Evolutionary conservation across 2,329 filamentous ascomycete genomes (phyloP), one percentile per base, ranked within the genome.

Genomic region (Neobulgaria alba): DNA sequence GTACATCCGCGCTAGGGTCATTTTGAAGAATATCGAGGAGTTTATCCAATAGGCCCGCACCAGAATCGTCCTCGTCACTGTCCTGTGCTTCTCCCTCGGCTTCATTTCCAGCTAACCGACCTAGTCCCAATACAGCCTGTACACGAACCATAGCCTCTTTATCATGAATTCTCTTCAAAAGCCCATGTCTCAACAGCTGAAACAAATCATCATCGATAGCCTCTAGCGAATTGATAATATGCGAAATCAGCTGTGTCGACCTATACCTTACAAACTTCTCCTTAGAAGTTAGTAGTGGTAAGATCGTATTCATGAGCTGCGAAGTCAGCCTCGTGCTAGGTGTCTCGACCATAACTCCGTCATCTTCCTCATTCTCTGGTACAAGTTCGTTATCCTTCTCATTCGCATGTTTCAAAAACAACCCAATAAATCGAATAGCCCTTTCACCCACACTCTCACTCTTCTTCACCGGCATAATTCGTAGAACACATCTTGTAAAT

Each of bases 211-310:
- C 88, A 55, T 96, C 92, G 53, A 96, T 86, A 2, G 86, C 82
- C 47, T 94, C 86, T 18, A 98, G 72, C 10, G 84, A 92, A 64
- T 95, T 95, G 64, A 98, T 82, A 48, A 95, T 80, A 59, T 95
- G 85, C 2, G 88, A 84, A 39, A 94, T 79, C 38, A 95, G 76
- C 60, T 98, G 92, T 0, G 90, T 93, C 3, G 88, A 79, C 43
- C 92, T 75, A 63, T 87, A 98, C 43, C 92, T 78, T 34, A 96
- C 83, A 44, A 83, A 83, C 63, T 95, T 96, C 64, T 98, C 92
- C 64, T 95, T 96, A 32, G 85, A 78, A 8, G 73, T 74, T 45
- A 95, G 69, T n/a, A 95, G 67, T 4, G 84, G 83, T 3, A 93
- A 68, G 15, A 92, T 65, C 5, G 79, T 72, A 39, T 78, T 76